Evolutionary conservation across 2,329 filamentous ascomycete species (phyloP).

Genomic region (Penicillium sp.): DNA sequence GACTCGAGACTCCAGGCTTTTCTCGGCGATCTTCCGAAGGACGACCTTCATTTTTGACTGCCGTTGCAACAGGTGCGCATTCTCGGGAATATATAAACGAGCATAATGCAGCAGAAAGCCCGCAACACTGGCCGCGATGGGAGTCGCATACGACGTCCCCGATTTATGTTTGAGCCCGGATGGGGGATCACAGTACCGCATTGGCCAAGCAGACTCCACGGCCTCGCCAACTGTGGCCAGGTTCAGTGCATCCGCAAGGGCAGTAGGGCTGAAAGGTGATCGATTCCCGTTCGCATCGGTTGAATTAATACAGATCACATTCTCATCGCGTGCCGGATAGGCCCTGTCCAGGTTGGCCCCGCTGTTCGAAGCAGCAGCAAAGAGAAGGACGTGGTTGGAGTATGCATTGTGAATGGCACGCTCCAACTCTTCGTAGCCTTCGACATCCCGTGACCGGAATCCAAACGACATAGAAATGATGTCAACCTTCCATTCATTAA

Average conservation of each 20-base stretch:
- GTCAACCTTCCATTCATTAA: not conserved
- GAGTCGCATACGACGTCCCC: not conserved
- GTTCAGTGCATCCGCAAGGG: not conserved
- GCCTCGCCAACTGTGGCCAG: not conserved
- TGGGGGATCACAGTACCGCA: no score
- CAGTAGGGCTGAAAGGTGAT: not conserved
- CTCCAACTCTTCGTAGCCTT: not conserved
- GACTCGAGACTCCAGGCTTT: no score
- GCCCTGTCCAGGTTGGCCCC: not conserved
- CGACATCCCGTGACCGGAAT: not conserved
- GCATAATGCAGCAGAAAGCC: not conserved
- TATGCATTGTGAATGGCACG: not conserved
- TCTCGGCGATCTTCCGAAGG: no score
- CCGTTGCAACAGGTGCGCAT: no score
- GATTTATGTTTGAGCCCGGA: not conserved
- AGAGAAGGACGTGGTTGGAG: not conserved
- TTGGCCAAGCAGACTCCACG: not conserved
- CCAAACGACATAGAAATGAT: not conserved
- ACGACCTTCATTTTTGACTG: no score
- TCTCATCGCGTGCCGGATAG: not conserved
- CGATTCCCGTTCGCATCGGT: not conserved
- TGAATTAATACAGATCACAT: not conserved
- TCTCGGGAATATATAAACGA: not conserved
- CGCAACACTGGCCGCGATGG: not conserved
- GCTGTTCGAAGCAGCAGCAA: not conserved